Evolutionary conservation across 2,329 filamentous ascomycete species (phyloP).

Genomic region (Metarhizium robertsii): DNA sequence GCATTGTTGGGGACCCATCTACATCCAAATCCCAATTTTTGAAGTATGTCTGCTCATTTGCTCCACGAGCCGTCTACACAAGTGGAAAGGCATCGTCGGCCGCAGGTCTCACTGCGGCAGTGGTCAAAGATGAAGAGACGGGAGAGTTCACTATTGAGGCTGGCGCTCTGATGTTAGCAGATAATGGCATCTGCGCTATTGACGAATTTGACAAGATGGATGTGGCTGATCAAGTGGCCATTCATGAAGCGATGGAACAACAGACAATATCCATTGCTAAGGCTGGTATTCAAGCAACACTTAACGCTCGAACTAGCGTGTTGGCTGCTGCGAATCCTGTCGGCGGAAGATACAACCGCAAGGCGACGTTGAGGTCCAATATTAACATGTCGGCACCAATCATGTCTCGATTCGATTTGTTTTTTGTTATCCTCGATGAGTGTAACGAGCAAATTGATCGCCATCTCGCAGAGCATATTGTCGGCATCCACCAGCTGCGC

Average conservation of each 20-base stretch:
- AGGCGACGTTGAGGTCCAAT: slow-evolving; percentile 84
- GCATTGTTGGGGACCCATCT: slow-evolving; percentile 92
- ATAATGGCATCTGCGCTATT: slow-evolving; percentile 96
- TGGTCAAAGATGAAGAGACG: slow-evolving; percentile 96
- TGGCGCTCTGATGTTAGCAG: slow-evolving; percentile 91
- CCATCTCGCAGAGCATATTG: slow-evolving; percentile 88
- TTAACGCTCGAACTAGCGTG: slow-evolving; percentile 92
- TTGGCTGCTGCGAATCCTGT: slow-evolving; percentile 95
- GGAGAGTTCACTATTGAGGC: slow-evolving; percentile 98
- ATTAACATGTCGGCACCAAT: slow-evolving; percentile 99
- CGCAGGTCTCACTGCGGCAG: slow-evolving; percentile 91
- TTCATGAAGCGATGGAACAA: slow-evolving; percentile 99
- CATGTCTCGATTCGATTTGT: slow-evolving; percentile 98
- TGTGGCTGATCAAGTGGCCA: slow-evolving; percentile 90
- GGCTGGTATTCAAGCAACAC: slow-evolving; percentile 92
- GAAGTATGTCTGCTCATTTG: slow-evolving; percentile 94
- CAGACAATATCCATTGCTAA: slow-evolving; percentile 99
- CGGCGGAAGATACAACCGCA: slow-evolving; percentile 93
- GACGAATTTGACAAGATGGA: slow-evolving; percentile 99
- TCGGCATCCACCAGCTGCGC: slow-evolving; percentile 83
- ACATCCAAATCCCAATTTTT: slow-evolving; percentile 97
- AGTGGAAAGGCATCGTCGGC: slow-evolving; percentile 96
- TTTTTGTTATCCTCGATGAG: slow-evolving; percentile 96
- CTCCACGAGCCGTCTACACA: slow-evolving; percentile 95
- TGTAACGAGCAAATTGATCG: slow-evolving; percentile 89